A percentile compares a stretch with the other conserved stretches of the same genome.
Conservation (phyloP, 2,329 filamentous ascomycete genomes). For the Diaporthe capsici region DNA sequence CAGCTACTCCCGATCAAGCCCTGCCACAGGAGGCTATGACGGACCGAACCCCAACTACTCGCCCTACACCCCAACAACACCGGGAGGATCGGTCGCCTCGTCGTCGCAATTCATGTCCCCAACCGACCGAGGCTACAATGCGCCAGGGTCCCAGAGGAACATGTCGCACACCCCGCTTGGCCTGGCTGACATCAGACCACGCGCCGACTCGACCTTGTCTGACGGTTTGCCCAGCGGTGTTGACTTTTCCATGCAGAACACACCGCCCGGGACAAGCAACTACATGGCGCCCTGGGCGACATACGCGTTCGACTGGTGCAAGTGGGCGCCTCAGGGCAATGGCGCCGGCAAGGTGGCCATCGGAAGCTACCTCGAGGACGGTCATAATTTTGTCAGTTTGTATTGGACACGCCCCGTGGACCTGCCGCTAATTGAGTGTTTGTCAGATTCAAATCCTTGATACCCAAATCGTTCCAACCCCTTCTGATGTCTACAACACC, state of each 20-base stretch:
- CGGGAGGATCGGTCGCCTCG: slow-evolving; percentile 66
- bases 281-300: slow-evolving; percentile 95
- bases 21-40: slow-evolving; percentile 71
- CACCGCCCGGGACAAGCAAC: slow-evolving; percentile 84
- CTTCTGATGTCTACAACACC: slow-evolving; percentile 76
- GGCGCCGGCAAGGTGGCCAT: slow-evolving; percentile 93
- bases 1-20: slow-evolving; percentile 88
- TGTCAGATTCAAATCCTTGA: slow-evolving; percentile 95
- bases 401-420: not conserved
- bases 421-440: slow-evolving; percentile 5
- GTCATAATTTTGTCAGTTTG: slow-evolving; percentile 89
- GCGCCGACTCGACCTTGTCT: slow-evolving; percentile 84
- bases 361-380: slow-evolving; percentile 96
- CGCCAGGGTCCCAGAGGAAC: slow-evolving; percentile 71
- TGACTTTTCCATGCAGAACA: slow-evolving; percentile 76
- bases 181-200: slow-evolving; percentile 90
- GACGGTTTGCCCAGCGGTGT: slow-evolving; percentile 76
- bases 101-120: slow-evolving; percentile 76
- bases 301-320: slow-evolving; percentile 99
- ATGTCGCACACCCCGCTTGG: slow-evolving; percentile 90
- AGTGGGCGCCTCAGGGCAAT: slow-evolving; percentile 87
- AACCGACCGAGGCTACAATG: slow-evolving; percentile 68
- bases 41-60: slow-evolving; percentile 61
- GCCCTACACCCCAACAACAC: slow-evolving; percentile 75
- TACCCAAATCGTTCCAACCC: slow-evolving; percentile 81